These are phyloP conservation scores for Steccherinum ochraceum DNA, from an alignment of 768 basidiomycete species.

Conservation along the genomic window DNA sequence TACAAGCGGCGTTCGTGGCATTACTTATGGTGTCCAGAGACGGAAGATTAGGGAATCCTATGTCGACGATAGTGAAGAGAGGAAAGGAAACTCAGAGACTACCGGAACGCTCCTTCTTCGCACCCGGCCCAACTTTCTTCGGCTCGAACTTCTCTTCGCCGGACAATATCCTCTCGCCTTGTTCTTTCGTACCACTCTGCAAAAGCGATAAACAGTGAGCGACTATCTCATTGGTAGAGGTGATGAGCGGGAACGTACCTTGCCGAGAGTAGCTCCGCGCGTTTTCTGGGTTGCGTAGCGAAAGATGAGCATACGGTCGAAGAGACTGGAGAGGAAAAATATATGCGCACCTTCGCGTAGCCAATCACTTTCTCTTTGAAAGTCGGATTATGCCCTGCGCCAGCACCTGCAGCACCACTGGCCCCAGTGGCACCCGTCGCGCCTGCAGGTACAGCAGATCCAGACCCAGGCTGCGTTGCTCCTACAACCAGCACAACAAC, in stretches of 20 bases:
- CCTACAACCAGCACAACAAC: background rate
- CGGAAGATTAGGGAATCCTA: too few relatives aligned
- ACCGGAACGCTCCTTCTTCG: background rate
- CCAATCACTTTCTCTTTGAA: conserved; percentile 13
- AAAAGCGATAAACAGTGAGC: background rate
- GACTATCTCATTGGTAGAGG: too few relatives aligned
- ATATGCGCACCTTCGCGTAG: conserved; percentile 8
- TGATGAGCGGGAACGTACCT: conserved; percentile 2
- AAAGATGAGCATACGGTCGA: too few relatives aligned
- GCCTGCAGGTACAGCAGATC: conserved; percentile 4
- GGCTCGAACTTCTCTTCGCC: conserved; percentile 10
- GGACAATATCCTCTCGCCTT: conserved; percentile 9
- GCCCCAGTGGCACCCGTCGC: too few relatives aligned
- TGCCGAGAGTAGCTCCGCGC: conserved; percentile 5
- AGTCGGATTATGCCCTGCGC: conserved; percentile 1
- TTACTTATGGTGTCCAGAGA: too few relatives aligned
- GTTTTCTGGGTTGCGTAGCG: too few relatives aligned
- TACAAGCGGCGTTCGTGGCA: too few relatives aligned
- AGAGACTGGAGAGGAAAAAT: background rate
- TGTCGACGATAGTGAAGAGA: too few relatives aligned
- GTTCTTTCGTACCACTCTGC: conserved; percentile 9
- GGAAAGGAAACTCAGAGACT: too few relatives aligned
- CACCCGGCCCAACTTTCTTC: conserved; percentile 12
- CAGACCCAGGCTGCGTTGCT: conserved; percentile 10
- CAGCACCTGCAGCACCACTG: background rate